These are phyloP conservation scores for Kitagawia praeruptora DNA, from an alignment of 129 eudicot species.

Conservation along the genomic window DNA sequence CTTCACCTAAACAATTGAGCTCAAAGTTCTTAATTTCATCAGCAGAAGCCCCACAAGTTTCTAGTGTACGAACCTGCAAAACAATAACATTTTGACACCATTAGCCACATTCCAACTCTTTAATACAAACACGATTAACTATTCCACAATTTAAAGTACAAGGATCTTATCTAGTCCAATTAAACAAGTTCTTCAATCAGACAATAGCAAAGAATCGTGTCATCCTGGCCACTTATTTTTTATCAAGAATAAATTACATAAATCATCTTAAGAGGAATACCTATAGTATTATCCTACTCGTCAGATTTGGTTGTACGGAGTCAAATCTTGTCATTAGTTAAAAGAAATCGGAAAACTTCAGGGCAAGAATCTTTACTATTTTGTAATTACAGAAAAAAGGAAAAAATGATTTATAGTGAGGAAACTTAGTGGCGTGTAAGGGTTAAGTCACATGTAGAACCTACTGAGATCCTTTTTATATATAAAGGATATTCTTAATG, in stretches of 20 bases:
- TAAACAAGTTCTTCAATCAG: neutral
- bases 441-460: neutral
- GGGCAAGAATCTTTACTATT: neutral
- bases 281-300: neutral
- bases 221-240: neutral
- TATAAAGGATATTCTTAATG: neutral
- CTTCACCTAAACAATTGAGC: slow-evolving; percentile 72
- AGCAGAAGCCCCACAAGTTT: slow-evolving; percentile 46
- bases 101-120: neutral
- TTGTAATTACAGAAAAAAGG: neutral
- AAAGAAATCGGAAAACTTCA: neutral
- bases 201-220: neutral
- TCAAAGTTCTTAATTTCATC: slow-evolving; percentile 71
- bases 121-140: neutral
- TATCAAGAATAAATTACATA: neutral
- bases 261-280: neutral
- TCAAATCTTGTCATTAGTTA: neutral
- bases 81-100: neutral
- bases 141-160: neutral
- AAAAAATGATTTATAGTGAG: neutral
- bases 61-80: slow-evolving; percentile 68
- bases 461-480: neutral
- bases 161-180: neutral
- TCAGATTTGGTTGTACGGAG: neutral
- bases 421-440: neutral